A percentile compares a stretch with the other conserved stretches of the same genome.
These are phyloP conservation scores for Micromonas pusilla DNA, from an alignment of 139 green algal species.

Conservation along the genomic window DNA sequence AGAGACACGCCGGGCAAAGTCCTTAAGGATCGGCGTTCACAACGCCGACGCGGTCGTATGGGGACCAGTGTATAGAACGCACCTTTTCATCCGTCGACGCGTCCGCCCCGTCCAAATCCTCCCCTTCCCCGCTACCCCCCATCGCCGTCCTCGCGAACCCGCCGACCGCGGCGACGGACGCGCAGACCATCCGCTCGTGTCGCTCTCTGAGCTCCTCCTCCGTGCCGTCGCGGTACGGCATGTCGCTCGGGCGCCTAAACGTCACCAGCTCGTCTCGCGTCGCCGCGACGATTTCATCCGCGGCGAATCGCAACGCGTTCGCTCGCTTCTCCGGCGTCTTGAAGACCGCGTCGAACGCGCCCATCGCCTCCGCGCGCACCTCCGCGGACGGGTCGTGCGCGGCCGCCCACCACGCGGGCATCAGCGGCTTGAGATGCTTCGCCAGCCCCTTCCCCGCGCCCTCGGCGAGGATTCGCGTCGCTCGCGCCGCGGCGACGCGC, in stretches of 20 bases:
- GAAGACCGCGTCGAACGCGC: constrained; percentile 1
- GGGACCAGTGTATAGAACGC: too few relatives aligned
- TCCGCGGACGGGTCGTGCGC: background rate
- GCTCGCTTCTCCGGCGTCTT: background rate
- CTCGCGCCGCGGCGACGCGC: background rate
- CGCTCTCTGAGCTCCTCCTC: background rate
- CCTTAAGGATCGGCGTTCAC: too few relatives aligned
- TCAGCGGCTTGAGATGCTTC: background rate
- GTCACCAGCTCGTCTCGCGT: background rate
- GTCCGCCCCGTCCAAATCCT: background rate
- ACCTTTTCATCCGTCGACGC: too few relatives aligned
- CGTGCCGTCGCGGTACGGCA: background rate
- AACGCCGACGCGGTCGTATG: too few relatives aligned
- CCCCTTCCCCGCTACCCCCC: too few relatives aligned
- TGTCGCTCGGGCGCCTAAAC: background rate
- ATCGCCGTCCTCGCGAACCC: background rate
- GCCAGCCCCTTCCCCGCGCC: background rate
- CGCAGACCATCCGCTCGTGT: background rate
- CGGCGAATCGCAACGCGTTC: background rate
- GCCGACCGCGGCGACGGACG: background rate
- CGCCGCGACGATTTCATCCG: background rate
- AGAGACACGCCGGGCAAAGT: too few relatives aligned
- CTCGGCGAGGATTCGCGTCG: background rate
- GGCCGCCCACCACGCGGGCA: background rate
- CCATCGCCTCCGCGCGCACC: background rate